phyloP scores from a whole-genome alignment of 108 stramenopile genomes.

The Discostella stelligeroides region DNA sequence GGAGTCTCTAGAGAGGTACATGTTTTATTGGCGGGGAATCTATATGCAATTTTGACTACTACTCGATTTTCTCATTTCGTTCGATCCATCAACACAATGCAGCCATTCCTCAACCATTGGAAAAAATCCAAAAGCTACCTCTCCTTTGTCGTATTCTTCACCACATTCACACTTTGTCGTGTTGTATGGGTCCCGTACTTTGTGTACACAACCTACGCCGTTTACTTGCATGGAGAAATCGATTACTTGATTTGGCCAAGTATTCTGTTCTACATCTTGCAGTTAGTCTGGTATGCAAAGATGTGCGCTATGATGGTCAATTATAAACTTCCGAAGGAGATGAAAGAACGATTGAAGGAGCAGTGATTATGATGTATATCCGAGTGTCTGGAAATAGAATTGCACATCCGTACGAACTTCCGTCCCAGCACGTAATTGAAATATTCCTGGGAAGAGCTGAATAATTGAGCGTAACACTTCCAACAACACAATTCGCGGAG shows the following conservation, averaged over 20 bases:
- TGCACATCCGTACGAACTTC: neutral
- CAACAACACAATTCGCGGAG: no score
- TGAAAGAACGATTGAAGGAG: slow-evolving; percentile 23
- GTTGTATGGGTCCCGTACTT: slow-evolving; percentile 50
- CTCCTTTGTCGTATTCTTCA: slow-evolving; percentile 36
- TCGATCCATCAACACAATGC: neutral
- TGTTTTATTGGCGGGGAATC: no score
- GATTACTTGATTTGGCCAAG: slow-evolving; percentile 35
- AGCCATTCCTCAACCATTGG: slow-evolving; percentile 50
- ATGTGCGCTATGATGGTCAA: slow-evolving; percentile 33
- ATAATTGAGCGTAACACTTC: no score
- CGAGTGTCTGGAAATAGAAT: no score
- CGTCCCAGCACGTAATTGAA: no score
- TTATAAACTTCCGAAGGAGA: slow-evolving; percentile 36
- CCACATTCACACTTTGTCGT: slow-evolving; percentile 36
- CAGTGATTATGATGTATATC: no score
- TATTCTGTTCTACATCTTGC: slow-evolving; percentile 31
- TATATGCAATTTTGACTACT: neutral
- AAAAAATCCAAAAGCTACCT: slow-evolving; percentile 30
- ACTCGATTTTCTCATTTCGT: neutral
- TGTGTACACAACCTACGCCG: slow-evolving; percentile 35
- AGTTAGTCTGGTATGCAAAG: slow-evolving; percentile 46
- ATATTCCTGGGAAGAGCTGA: no score
- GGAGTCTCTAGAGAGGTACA: no score
- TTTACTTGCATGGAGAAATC: slow-evolving; percentile 25